Percentiles rank a stretch among this genome's conserved stretches.
phyloP scores from a whole-genome alignment of 352 stramenopile species.

The Globisporangium megalacanthum region DNA sequence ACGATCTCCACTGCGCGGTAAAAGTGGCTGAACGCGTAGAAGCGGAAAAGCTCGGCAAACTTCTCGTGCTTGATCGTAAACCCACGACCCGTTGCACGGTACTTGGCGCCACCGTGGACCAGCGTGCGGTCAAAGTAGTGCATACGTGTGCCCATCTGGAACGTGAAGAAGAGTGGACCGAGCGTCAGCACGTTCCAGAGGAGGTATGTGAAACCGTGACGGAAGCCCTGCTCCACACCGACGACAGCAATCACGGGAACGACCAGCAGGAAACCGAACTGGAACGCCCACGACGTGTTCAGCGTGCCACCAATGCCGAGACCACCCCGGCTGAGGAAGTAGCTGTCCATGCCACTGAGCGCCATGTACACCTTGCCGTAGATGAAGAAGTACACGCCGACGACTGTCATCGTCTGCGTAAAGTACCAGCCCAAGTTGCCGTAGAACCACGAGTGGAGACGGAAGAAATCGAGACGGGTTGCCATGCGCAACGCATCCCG shows the following conservation, averaged over 20 bases:
- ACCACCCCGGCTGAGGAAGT: conserved; percentile 88
- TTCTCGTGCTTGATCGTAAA: conserved; percentile 99
- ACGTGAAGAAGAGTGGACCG: conserved; percentile 98
- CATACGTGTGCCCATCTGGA: conserved; percentile 98
- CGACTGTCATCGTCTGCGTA: conserved; percentile 95
- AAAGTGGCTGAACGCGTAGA: conserved; percentile 97
- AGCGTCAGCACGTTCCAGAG: conserved; percentile 95
- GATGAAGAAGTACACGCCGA: conserved; percentile 98
- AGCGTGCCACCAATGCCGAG: conserved; percentile 94
- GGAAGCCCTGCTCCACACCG: conserved; percentile 95
- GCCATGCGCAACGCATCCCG: conserved; percentile 75
- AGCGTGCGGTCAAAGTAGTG: conserved; percentile 98
- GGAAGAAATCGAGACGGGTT: conserved; percentile 6
- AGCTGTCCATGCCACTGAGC: conserved; percentile 89
- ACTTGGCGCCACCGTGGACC: conserved; percentile 96
- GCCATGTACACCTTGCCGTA: conserved; percentile 96
- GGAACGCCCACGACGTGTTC: conserved; percentile 95
- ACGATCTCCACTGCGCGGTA: conserved; percentile 97
- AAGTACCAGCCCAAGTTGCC: conserved; percentile 99
- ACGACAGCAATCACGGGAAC: conserved; percentile 94
- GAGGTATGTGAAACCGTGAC: conserved; percentile 89
- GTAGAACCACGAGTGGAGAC: conserved; percentile 89
- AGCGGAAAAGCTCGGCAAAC: conserved; percentile 96
- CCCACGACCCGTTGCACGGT: conserved; percentile 96
- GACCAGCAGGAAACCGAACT: conserved; percentile 95